A percentile compares a stretch with the other conserved stretches of the same genome.
Evolutionary conservation across 495 filamentous ascomycete genomes (phyloP).

Genomic region (Rhizodiscina lignyota): DNA sequence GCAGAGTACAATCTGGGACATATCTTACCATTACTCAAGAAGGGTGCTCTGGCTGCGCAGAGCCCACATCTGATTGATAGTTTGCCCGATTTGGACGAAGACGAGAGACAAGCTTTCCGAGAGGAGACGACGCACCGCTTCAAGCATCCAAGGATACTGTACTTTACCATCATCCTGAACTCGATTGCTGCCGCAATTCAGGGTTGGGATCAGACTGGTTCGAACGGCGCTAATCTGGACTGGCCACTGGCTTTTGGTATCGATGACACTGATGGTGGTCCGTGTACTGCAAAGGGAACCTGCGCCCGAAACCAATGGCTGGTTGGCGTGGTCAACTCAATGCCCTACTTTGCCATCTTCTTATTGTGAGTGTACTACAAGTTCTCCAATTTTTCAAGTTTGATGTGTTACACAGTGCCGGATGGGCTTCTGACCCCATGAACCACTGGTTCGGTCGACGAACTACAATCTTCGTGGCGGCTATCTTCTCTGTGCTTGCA

Average conservation of each 20-base stretch:
- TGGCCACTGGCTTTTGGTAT: constrained; percentile 16
- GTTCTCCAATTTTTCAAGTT: no score
- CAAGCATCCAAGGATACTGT: constrained; percentile 37
- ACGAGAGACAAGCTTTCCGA: constrained; percentile 26
- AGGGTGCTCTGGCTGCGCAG: constrained; percentile 38
- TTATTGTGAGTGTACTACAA: no score
- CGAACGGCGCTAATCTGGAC: constrained; percentile 22
- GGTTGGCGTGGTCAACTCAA: constrained; percentile 44
- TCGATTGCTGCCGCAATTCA: constrained; percentile 22
- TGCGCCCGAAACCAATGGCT: constrained; percentile 35
- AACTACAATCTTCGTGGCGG: constrained; percentile 42
- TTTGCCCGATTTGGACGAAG: constrained; percentile 27
- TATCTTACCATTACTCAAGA: constrained; percentile 27
- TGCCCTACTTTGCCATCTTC: constrained; percentile 28
- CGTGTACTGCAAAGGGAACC: no score
- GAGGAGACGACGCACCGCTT: constrained; percentile 38
- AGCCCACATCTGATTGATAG: constrained; percentile 23
- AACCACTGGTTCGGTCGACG: constrained; percentile 40
- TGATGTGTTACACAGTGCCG: no score
- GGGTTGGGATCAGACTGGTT: constrained; percentile 14
- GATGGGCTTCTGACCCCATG: constrained; percentile 40
- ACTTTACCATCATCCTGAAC: constrained; percentile 35
- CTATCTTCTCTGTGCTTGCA: constrained; percentile 38
- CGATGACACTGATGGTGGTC: no score
- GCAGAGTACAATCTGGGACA: constrained; percentile 26